Percentiles rank a stretch among this genome's conserved stretches.
Evolutionary conservation across 495 filamentous ascomycete species (phyloP).

Genomic region (Penicillium silybi): DNA sequence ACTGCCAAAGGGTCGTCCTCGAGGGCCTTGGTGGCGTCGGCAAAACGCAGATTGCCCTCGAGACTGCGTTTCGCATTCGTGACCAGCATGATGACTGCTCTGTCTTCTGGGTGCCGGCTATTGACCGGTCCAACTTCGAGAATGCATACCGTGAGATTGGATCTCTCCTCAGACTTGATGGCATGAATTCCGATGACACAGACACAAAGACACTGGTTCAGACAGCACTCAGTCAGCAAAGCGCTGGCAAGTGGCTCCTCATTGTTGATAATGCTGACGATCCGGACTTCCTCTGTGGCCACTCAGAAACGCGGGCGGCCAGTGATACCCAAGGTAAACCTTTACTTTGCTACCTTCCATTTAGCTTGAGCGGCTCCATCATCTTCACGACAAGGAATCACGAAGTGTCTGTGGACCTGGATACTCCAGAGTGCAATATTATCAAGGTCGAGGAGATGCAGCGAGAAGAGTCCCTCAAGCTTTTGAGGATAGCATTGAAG

Average conservation of each 20-base stretch:
- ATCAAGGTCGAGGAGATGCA: slow-evolving; percentile 21
- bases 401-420: slow-evolving; percentile 19
- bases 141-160: slow-evolving; percentile 43
- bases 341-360: slow-evolving; percentile 36
- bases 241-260: slow-evolving; percentile 29
- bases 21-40: too few species aligned
- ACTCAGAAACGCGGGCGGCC: not conserved
- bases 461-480: slow-evolving; percentile 8
- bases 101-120: slow-evolving; percentile 49
- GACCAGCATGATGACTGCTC: slow-evolving; percentile 35
- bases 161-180: slow-evolving; percentile 15
- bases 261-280: slow-evolving; percentile 35
- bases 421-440: slow-evolving; percentile 7
- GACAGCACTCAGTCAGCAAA: slow-evolving; percentile 19
- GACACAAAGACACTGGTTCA: slow-evolving; percentile 26
- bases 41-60: too few species aligned
- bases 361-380: slow-evolving; percentile 30
- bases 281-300: slow-evolving; percentile 5
- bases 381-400: slow-evolving; percentile 26
- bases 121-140: slow-evolving; percentile 38
- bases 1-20: too few species aligned
- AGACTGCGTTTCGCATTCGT: too few species aligned
- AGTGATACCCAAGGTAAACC: not conserved
- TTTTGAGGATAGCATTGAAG: too few species aligned
- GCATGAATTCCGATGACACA: slow-evolving; percentile 15